A percentile compares a stretch with the other conserved stretches of the same genome.
phyloP scores from a whole-genome alignment of 1,139 yeast genomes.

The Saccharomycopsis hybrid region DNA sequence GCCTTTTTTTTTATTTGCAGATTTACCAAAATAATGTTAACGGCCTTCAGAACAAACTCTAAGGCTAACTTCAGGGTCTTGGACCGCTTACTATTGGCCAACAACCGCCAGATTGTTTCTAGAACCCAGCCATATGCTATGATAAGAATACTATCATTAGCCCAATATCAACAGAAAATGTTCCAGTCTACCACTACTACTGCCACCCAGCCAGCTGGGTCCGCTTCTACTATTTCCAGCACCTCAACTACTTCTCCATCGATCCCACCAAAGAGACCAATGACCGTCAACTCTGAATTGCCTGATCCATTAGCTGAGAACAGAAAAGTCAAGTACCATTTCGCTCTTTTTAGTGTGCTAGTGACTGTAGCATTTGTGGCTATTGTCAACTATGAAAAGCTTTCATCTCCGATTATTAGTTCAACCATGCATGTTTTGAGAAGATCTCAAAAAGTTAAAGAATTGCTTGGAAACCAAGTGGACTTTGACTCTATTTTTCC shows the following conservation, averaged over 20 bases:
- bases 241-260: too few relatives aligned
- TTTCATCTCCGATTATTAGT: slow-evolving; percentile 77
- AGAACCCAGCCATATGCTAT: too few relatives aligned
- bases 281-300: slow-evolving; percentile 57
- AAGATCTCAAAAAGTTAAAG: slow-evolving; percentile 63
- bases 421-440: slow-evolving; percentile 82
- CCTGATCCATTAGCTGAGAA: slow-evolving; percentile 68
- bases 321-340: slow-evolving; percentile 45
- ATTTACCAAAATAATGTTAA: too few relatives aligned
- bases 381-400: slow-evolving; percentile 87
- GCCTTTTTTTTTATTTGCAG: too few relatives aligned
- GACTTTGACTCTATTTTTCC: slow-evolving; percentile 69
- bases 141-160: too few relatives aligned
- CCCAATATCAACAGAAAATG: too few relatives aligned
- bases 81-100: too few relatives aligned
- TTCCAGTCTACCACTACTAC: neutral
- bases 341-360: slow-evolving; percentile 54
- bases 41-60: too few relatives aligned
- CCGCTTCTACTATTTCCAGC: neutral
- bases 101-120: too few relatives aligned
- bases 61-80: too few relatives aligned
- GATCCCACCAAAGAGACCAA: slow-evolving; percentile 38
- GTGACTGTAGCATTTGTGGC: slow-evolving; percentile 61
- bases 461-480: slow-evolving; percentile 66
- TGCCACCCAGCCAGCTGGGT: neutral